Base-by-base conservation (phyloP, 257 asterid genomes). In the Salvia splendens region DNA sequence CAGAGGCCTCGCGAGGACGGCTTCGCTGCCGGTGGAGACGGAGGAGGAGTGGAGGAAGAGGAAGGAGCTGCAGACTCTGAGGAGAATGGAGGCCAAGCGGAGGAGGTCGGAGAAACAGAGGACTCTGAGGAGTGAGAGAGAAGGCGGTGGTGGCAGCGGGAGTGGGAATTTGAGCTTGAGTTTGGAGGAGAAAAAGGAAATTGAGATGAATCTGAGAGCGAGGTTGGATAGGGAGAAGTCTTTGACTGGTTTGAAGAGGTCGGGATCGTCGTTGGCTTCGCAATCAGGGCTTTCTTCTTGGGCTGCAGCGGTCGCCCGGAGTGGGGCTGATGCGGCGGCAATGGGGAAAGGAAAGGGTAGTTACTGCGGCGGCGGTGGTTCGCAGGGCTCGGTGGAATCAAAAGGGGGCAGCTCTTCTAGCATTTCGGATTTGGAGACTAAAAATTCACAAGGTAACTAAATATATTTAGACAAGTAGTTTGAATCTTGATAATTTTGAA, bases 11-110 rank as follows among this genome's bases (percentile, higher is more conserved):
- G 82, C 69, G 56, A 83, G 98, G 73, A 83, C 95, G 0, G 83
- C 98, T 16, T 92, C 98, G 3, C 81, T 92, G 75, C 97, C 98
- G 3, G 95, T 76, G 61, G 98, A 85, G 83, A 82, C 86, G 6
- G 98, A 92, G 82, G 95, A 89, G 67, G 97, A 86, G 74, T 89
- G 96, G 96, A 85, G 97, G 71, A 92, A 89, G 84, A 81, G 98
- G 83, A 92, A 92, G 67, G 95, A 89, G 77, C 64, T 86, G 78
- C 98, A 92, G 82, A 85, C 85, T 14, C 67, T 92, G 81, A 81
- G 97, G 53, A 85, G 98, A 78, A 80, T 92, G 96, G 96, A 85
- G 83, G 98, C 98, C 36, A 92, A 92, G 83, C 77, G 89, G 75
- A 78, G 98, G 60, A 83, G 96, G 81, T 87, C 94, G 1, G 95